phyloP scores from a whole-genome alignment of 139 green algal genomes.

The Tetraselmis striata region DNA sequence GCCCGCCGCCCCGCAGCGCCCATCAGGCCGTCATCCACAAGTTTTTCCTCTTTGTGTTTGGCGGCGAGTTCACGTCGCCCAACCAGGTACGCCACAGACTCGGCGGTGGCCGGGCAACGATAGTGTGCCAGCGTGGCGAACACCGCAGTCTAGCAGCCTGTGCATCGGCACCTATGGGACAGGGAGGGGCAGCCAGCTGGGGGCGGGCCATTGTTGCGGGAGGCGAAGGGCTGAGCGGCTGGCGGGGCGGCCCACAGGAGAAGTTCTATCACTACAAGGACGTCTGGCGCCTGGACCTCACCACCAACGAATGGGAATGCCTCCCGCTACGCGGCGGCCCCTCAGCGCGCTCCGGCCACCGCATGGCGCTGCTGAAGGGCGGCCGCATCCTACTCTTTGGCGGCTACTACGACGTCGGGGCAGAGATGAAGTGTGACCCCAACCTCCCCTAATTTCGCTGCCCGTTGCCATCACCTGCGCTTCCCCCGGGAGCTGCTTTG shows the following conservation, averaged over 20 bases:
- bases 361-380: constrained; percentile 72
- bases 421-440: constrained; percentile 44
- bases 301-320: constrained; percentile 82
- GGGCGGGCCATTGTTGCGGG: no score
- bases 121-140: no score
- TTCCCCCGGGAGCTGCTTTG: no score
- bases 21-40: constrained; percentile 80
- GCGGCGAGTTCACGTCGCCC: constrained; percentile 89
- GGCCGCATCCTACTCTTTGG: constrained; percentile 79
- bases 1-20: constrained; percentile 70
- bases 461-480: no score
- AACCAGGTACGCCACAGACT: constrained; percentile 43
- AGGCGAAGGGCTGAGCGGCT: no score
- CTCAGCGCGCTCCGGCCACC: constrained; percentile 80
- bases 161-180: background rate
- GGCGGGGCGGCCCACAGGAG: constrained; percentile 68
- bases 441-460: no score
- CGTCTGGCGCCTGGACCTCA: constrained; percentile 89
- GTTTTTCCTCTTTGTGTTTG: constrained; percentile 83
- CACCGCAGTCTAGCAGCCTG: no score
- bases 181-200: background rate
- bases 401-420: constrained; percentile 88
- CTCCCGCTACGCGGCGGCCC: constrained; percentile 68
- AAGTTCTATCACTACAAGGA: constrained; percentile 93
- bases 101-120: background rate